These are phyloP conservation scores for Exophiala viscosa DNA, from an alignment of 2,329 filamentous ascomycete genomes.

Conservation along the genomic window DNA sequence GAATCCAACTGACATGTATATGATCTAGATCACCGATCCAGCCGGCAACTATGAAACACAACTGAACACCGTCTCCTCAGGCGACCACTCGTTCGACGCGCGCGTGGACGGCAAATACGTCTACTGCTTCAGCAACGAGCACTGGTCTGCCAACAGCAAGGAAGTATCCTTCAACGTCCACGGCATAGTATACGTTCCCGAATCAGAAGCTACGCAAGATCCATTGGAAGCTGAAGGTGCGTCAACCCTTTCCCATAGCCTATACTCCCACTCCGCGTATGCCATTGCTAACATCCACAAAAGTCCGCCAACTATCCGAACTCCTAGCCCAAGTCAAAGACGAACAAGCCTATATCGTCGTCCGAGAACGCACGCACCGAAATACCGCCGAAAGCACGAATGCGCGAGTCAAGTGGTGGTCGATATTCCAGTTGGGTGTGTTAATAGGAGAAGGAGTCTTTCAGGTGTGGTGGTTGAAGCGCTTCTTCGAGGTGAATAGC, in stretches of 20 bases:
- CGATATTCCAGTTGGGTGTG: constrained; percentile 87
- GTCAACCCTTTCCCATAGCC: background rate
- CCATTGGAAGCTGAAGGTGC: constrained; percentile 87
- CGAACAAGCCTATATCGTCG: constrained; percentile 93
- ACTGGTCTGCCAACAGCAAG: constrained; percentile 93
- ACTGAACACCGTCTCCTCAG: constrained; percentile 77
- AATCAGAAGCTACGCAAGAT: constrained; percentile 76
- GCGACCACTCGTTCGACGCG: constrained; percentile 89
- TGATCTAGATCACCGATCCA: constrained; percentile 70
- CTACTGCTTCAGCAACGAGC: constrained; percentile 99
- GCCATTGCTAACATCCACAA: background rate
- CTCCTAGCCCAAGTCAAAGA: constrained; percentile 90
- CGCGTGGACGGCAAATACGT: constrained; percentile 79
- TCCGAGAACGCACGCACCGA: constrained; percentile 91
- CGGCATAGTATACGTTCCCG: constrained; percentile 94
- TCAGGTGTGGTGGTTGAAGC: constrained; percentile 98
- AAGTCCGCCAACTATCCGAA: constrained; percentile 79
- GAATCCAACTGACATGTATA: background rate
- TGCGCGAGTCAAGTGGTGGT: constrained; percentile 98
- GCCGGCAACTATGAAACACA: constrained; percentile 70
- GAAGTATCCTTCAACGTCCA: constrained; percentile 99
- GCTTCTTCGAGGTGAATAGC: constrained; percentile 78
- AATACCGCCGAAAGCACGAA: constrained; percentile 99
- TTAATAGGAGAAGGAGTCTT: constrained; percentile 90
- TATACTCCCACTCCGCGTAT: background rate